These are phyloP conservation scores for Baorangia bicolor DNA, from an alignment of 768 basidiomycete genomes.

Conservation along the genomic window DNA sequence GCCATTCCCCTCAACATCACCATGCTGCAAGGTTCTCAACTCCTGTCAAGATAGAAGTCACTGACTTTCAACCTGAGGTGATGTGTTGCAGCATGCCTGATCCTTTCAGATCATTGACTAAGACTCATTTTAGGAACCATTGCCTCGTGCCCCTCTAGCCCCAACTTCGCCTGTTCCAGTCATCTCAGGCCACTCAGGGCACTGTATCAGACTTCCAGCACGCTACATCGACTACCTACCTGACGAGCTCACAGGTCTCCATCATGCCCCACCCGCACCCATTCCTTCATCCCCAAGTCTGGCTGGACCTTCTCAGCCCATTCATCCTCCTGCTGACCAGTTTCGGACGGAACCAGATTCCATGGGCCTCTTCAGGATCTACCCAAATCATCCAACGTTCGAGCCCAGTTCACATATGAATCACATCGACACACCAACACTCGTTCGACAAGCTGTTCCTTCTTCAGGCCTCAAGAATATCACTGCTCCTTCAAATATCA, in stretches of 20 bases:
- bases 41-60: not conserved
- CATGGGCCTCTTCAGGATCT: not conserved
- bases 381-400: not conserved
- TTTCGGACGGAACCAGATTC: not conserved
- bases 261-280: not conserved
- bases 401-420: not conserved
- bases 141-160: not conserved
- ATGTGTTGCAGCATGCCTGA: too few relatives aligned
- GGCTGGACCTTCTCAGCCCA: not conserved
- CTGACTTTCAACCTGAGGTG: too few relatives aligned
- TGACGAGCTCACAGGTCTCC: not conserved
- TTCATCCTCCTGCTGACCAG: not conserved
- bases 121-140: not conserved
- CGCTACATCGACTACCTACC: not conserved
- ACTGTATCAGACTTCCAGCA: not conserved
- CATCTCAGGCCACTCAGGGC: not conserved
- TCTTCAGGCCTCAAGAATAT: not conserved
- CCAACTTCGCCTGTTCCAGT: not conserved
- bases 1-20: not conserved
- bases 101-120: too few relatives aligned
- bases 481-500: too few relatives aligned
- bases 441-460: not conserved
- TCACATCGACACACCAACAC: not conserved
- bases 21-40: not conserved
- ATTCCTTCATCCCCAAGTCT: not conserved